phyloP scores from a whole-genome alignment of 225 moss, liverwort and hornwort genomes.

The Bryoerythrophyllum caledonicum region DNA sequence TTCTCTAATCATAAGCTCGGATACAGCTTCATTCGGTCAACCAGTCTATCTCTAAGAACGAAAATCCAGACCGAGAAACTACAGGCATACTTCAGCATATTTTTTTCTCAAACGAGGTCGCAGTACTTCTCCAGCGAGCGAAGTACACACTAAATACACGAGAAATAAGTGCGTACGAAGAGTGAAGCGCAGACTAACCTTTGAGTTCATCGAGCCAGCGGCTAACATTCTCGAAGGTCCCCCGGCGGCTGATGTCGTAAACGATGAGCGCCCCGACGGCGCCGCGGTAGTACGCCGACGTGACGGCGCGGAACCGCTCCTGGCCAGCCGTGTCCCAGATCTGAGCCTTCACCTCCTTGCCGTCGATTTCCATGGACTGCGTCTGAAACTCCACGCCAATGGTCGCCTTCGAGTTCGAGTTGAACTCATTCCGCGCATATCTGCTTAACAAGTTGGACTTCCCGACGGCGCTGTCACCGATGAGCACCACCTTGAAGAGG shows the following conservation, averaged over 20 bases:
- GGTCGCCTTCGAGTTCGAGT: conserved; percentile 88
- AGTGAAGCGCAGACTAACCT: no score
- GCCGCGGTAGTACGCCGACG: conserved; percentile 65
- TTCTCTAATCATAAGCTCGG: neutral
- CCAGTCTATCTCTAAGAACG: neutral
- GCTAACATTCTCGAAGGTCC: conserved; percentile 66
- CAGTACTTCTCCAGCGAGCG: no score
- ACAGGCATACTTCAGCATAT: neutral
- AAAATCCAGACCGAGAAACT: neutral
- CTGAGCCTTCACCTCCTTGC: conserved; percentile 92
- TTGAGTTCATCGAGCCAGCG: conserved; percentile 75
- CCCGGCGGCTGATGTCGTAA: conserved; percentile 63
- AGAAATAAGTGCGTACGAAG: neutral
- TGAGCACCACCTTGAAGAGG: conserved; percentile 93
- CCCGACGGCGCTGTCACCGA: conserved; percentile 90
- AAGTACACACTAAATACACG: neutral
- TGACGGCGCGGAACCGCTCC: conserved; percentile 68
- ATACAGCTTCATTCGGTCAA: neutral
- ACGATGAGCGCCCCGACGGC: conserved; percentile 69
- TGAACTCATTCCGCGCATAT: conserved; percentile 88
- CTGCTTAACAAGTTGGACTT: conserved; percentile 87
- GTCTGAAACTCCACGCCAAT: conserved; percentile 95
- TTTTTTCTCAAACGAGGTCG: no score
- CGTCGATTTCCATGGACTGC: conserved; percentile 93
- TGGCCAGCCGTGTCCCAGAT: conserved; percentile 96